Base-by-base conservation (phyloP, 2,329 filamentous ascomycete species). In the Cladosporium sp. region DNA sequence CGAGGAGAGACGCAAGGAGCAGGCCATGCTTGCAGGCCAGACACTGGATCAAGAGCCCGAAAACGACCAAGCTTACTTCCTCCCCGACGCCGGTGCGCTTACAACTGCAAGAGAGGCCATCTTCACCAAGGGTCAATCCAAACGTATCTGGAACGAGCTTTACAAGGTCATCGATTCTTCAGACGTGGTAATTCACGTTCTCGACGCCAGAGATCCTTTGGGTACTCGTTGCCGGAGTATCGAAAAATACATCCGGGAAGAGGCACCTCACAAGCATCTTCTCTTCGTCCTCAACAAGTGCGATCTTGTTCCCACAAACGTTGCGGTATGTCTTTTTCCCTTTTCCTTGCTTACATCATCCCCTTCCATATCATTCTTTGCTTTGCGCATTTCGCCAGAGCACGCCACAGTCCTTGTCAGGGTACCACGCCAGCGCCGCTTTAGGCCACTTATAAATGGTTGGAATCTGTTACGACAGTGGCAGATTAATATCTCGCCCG, bases 381-480 rank as follows among this genome's bases (percentile, higher is more conserved):
- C 46, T 54, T 57, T 57, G 62, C 68, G 62, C 32, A 35, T n/a
- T n/a, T n/a, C n/a, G 32, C 32, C 22, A 16, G n/a, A 64, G 65
- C 70, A 59, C 76, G 79, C 84, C 84, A 87, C 83, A 78, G 90
- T 93, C 89, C 54, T 94, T 93, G 92, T 94, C 87, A 88, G 85
- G 84, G 76, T 82, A 76, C 77, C 80, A 82, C 84, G 82, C 78
- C 74, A 40, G 45, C 36, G 45, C 45, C 73, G 70, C 67, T 72
- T 63, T 65, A 68, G 67, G 75, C 70, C 72, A 77, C 47, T 40
- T 69, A 73, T 70, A 78, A 69, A 83, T 93, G 88, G 85, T 84
- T 84, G 82, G 77, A 72, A 73, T 88, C 91, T 94, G 93, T 98
- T 98, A 98, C 88, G 89, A 86, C 86, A 83, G 88, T 96, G 93